These are phyloP conservation scores for Poa annua DNA, from an alignment of 176 grass and related monocot genomes.

Conservation along the genomic window DNA sequence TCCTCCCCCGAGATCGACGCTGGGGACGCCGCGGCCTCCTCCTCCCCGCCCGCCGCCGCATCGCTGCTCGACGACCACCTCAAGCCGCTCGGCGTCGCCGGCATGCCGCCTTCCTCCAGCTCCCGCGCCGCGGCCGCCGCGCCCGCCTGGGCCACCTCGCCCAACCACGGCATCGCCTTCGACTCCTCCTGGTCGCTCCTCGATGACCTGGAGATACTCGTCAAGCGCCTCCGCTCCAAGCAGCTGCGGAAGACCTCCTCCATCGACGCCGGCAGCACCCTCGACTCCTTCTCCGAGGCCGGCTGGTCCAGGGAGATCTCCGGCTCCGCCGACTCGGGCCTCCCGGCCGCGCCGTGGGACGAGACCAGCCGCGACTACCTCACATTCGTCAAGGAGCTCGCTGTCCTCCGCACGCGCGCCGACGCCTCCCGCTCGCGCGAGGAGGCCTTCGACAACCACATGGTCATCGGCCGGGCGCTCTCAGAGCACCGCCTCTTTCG, in stretches of 20 bases:
- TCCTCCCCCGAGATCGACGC: conserved; percentile 43
- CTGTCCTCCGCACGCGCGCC: conserved; percentile 70
- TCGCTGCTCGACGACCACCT: conserved; percentile 71
- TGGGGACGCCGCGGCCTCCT: conserved; percentile 11
- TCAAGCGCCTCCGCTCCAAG: conserved; percentile 94
- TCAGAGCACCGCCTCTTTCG: conserved; percentile 80
- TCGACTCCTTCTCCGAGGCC: conserved; percentile 90
- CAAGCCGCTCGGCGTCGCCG: conserved; percentile 40
- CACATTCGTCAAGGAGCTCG: conserved; percentile 92
- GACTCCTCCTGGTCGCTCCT: conserved; percentile 89
- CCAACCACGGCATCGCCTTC: conserved; percentile 77
- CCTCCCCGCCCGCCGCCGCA: conserved; percentile 30
- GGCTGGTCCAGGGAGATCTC: conserved; percentile 93
- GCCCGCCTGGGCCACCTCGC: conserved; percentile 71
- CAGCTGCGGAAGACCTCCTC: conserved; percentile 62
- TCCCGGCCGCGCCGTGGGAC: conserved; percentile 58
- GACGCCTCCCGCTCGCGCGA: conserved; percentile 66
- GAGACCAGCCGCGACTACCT: conserved; percentile 93
- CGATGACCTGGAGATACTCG: conserved; percentile 91
- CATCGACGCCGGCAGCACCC: conserved; percentile 44
- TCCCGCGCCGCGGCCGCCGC: conserved; percentile 36
- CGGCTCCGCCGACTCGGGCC: conserved; percentile 56
- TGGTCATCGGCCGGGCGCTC: conserved; percentile 81
- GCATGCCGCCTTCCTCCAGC: conserved; percentile 38
- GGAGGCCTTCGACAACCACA: conserved; percentile 96